Conservation (phyloP, 345 rosid species). For the Hevea brasiliensis region DNA sequence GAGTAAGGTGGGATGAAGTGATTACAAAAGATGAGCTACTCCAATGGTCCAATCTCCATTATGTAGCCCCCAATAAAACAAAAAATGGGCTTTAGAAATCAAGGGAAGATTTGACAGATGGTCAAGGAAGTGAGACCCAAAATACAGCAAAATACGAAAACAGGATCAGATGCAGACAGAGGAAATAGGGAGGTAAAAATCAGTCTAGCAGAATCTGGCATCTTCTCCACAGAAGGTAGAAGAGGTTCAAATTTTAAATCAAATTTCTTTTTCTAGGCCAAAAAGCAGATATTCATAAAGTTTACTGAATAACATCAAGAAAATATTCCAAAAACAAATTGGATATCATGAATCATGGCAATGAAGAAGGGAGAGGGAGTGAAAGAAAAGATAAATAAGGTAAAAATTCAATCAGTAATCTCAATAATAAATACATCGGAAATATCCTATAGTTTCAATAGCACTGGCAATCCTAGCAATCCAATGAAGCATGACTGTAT, state of each 20-base stretch:
- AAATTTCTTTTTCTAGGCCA: background rate
- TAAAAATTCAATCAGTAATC: background rate
- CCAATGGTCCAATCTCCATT: too few relatives aligned
- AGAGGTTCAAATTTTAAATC: background rate
- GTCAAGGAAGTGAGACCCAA: background rate
- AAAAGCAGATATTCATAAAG: background rate
- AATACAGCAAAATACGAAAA: background rate
- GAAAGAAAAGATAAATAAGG: background rate
- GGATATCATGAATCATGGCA: background rate
- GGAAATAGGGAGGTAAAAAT: background rate
- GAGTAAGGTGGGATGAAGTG: too few relatives aligned
- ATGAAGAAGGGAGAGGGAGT: background rate
- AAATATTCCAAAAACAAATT: background rate
- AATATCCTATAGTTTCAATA: background rate
- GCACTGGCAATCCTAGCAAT: background rate
- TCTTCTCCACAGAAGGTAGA: background rate
- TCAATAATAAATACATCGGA: background rate
- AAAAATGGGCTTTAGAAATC: too few relatives aligned
- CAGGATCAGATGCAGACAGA: background rate
- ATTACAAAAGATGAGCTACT: too few relatives aligned
- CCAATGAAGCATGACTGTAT: slow-evolving; percentile 18
- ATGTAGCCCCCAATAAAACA: too few relatives aligned
- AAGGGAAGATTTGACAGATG: too few relatives aligned
- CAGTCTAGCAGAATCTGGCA: background rate
- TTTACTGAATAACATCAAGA: background rate